Evolutionary conservation across 1,139 yeast species (phyloP), one percentile per base, ranked within the genome.

Genomic region (Pichia terricola): DNA sequence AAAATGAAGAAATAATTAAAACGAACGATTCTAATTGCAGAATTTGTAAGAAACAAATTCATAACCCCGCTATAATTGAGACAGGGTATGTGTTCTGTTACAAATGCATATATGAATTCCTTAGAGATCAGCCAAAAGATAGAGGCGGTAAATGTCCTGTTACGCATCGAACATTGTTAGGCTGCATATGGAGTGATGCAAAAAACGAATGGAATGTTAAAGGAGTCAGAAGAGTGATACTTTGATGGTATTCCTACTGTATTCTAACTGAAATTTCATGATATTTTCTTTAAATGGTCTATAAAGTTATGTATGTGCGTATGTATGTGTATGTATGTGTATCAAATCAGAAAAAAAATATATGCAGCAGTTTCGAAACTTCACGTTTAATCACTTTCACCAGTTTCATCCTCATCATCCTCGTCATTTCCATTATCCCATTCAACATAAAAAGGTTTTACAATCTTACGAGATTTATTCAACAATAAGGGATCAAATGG

Each of bases 401-500:
- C 33, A 30, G 11, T 8, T 8, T 30, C 33, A 30, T 30, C 33
- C 33, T 30, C 33, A 8, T 30, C 33, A 30, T 81, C 87, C 38
- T 58, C 62, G 30, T 53, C 49, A 22, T 45, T 48, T 27, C 38
- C 40, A 41, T 79, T 87, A 39, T 75, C 79, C 98, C 98, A 91
- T 56, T 88, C 94, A 30, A 88, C 77, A 59, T 82, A 87, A 45
- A 72, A 69, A 35, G 70, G 73, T 31, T 69, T 66, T 49, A 81
- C 65, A 35, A 79, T 68, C 27, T 64, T 64, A 53, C 79, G 78
- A 45, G 87, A 74, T 26, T 64, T 64, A 39, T 81, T 84, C 51
- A 91, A 71, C 42, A 84, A 78, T 51, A 91, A 66, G 1, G 98
- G 98, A 66, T 91, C 98, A 61, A 86, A 91, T 10, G 98, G 98